These are phyloP conservation scores for Sisymbrium altissimum DNA, from an alignment of 345 rosid species.

Conservation along the genomic window DNA sequence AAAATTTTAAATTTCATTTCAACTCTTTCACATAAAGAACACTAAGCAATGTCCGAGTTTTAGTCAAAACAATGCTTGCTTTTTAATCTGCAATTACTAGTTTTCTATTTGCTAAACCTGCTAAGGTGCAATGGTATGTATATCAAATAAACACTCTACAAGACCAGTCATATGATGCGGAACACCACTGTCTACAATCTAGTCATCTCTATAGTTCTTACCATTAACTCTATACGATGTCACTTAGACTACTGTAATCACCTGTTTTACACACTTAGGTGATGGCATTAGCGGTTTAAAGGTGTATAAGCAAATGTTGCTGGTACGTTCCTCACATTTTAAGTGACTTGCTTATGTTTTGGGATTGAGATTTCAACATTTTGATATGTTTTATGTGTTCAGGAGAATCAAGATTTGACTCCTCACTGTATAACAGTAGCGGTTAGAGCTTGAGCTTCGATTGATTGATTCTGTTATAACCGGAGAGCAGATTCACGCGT, in stretches of 20 bases:
- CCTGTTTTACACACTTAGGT: constrained; percentile 79
- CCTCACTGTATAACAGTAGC: constrained; percentile 76
- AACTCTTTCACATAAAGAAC: too few species aligned
- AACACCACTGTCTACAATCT: too few species aligned
- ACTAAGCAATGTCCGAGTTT: too few species aligned
- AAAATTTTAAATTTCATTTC: too few species aligned
- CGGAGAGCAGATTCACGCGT: constrained; percentile 68
- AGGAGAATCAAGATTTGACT: constrained; percentile 61
- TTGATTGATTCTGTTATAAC: constrained; percentile 45
- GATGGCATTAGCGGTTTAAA: constrained; percentile 58
- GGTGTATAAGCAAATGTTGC: constrained; percentile 62
- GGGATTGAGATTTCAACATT: neutral
- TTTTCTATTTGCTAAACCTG: too few species aligned
- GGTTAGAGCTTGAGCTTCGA: constrained; percentile 75
- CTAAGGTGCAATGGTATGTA: too few species aligned
- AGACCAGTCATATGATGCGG: too few species aligned
- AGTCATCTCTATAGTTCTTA: too few species aligned
- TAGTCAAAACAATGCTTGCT: too few species aligned
- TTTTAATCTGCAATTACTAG: too few species aligned
- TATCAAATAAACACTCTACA: too few species aligned
- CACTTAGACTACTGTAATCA: constrained; percentile 77
- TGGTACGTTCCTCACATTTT: constrained; percentile 32
- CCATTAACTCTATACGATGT: constrained; percentile 69
- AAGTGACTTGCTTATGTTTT: neutral
- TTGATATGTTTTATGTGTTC: constrained; percentile 22